Percentiles rank a stretch among this genome's conserved stretches.
Evolutionary conservation across 306 rosid genomes (phyloP).

Genomic region (Cicer cuneatum): DNA sequence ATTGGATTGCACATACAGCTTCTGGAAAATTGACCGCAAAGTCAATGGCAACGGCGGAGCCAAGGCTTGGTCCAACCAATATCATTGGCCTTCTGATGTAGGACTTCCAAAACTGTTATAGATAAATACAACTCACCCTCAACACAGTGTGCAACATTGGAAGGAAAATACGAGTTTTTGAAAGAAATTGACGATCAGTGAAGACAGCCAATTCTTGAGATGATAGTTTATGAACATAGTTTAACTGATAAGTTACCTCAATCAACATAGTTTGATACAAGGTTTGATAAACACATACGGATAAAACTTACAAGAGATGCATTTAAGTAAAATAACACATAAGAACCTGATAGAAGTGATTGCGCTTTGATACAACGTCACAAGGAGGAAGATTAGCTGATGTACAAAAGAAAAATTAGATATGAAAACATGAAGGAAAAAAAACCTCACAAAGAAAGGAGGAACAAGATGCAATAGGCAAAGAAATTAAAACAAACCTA

Average conservation of each 20-base stretch:
- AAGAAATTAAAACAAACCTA: constrained; percentile 62
- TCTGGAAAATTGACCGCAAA: constrained; percentile 85
- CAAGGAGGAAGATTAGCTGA: constrained; percentile 81
- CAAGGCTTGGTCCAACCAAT: constrained; percentile 96
- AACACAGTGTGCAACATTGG: constrained; percentile 39
- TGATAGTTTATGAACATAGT: constrained; percentile 27
- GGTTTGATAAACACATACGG: constrained; percentile 14
- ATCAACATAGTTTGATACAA: constrained; percentile 13
- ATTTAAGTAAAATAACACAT: constrained; percentile 8
- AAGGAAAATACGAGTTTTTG: constrained; percentile 15
- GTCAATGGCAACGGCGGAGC: constrained; percentile 96
- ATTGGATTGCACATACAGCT: constrained; percentile 67
- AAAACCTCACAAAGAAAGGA: constrained; percentile 8
- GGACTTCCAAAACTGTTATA: constrained; percentile 83
- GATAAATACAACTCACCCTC: constrained; percentile 37
- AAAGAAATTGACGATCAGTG: constrained; percentile 22
- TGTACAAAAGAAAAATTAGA: constrained; percentile 36
- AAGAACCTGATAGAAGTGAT: constrained; percentile 83
- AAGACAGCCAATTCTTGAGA: constrained; percentile 33
- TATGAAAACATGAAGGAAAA: neutral
- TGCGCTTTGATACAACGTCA: constrained; percentile 76
- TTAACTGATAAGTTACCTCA: constrained; percentile 17
- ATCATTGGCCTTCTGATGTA: constrained; percentile 81
- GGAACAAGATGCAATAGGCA: constrained; percentile 15
- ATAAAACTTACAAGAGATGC: neutral